Percentiles rank a stretch among this genome's conserved stretches.
Conservation (phyloP, 225 moss, liverwort and hornwort species). For the Bryum argenteum region DNA sequence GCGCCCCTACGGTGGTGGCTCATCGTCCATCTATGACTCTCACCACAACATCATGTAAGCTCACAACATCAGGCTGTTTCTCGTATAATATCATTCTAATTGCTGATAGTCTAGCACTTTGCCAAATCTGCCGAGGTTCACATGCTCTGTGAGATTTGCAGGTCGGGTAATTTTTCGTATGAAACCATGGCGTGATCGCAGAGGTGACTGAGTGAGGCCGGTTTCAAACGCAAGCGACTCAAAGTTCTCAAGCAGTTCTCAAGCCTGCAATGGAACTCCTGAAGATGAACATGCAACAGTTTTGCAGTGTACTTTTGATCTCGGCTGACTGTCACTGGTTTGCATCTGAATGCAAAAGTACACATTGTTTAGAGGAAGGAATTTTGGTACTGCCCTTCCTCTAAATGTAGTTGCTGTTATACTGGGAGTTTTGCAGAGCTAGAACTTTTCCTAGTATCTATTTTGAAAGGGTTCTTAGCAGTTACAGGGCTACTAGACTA, state of each 20-base stretch:
- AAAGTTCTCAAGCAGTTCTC: slow-evolving; percentile 11
- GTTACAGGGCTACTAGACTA: slow-evolving; percentile 18
- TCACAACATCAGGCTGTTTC: neutral
- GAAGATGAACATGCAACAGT: slow-evolving; percentile 43
- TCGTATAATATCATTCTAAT: too few species aligned
- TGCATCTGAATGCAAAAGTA: slow-evolving; percentile 26
- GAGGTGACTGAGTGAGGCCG: neutral
- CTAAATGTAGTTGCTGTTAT: slow-evolving; percentile 37
- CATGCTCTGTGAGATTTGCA: slow-evolving; percentile 30
- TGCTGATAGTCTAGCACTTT: too few species aligned
- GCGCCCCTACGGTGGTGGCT: slow-evolving; percentile 63
- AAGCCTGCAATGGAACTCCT: slow-evolving; percentile 34
- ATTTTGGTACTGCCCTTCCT: slow-evolving; percentile 49
- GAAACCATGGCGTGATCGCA: slow-evolving; percentile 55
- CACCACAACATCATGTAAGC: slow-evolving; percentile 94
- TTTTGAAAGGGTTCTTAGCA: slow-evolving; percentile 39
- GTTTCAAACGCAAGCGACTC: slow-evolving; percentile 19
- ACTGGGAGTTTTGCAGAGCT: slow-evolving; percentile 39
- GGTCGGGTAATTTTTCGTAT: slow-evolving; percentile 54
- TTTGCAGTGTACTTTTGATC: slow-evolving; percentile 46
- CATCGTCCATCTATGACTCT: slow-evolving; percentile 82
- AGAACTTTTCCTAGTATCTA: slow-evolving; percentile 36
- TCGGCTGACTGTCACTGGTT: slow-evolving; percentile 23
- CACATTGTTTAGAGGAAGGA: slow-evolving; percentile 46
- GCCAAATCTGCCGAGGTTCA: neutral